Conservation (phyloP, 768 basidiomycete genomes). For the Suillus alpinus region DNA sequence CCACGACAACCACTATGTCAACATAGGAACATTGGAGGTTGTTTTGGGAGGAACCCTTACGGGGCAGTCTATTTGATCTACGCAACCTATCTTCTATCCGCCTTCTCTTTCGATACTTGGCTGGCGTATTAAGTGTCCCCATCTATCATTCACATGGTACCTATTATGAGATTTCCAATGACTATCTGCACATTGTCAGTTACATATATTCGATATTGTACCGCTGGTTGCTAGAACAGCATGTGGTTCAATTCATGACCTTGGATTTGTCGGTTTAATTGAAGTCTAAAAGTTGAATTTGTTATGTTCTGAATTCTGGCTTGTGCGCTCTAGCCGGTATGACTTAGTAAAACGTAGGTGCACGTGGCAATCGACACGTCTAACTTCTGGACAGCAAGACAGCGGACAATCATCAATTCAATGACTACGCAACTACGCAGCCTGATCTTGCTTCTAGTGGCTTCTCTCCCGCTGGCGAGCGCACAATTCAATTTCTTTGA, state of each 20-base stretch:
- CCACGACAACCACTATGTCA: neutral
- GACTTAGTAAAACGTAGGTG: neutral
- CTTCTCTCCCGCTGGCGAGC: constrained; percentile 31
- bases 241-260: neutral
- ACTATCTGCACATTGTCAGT: constrained; percentile 1
- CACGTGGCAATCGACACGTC: constrained; percentile 2
- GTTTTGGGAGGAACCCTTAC: neutral
- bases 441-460: constrained; percentile 13
- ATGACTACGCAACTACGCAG: constrained; percentile 14
- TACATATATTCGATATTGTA: neutral
- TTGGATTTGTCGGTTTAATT: neutral
- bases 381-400: neutral
- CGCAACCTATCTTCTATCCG: neutral
- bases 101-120: neutral
- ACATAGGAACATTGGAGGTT: neutral
- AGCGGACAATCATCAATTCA: neutral
- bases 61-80: neutral
- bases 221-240: neutral
- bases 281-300: neutral
- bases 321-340: neutral
- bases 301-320: neutral
- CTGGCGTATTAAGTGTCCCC: neutral
- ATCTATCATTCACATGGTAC: neutral
- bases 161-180: neutral
- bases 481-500: constrained; percentile 83